Evolutionary conservation across 345 rosid species (phyloP).

Genomic region (Mangifera indica): DNA sequence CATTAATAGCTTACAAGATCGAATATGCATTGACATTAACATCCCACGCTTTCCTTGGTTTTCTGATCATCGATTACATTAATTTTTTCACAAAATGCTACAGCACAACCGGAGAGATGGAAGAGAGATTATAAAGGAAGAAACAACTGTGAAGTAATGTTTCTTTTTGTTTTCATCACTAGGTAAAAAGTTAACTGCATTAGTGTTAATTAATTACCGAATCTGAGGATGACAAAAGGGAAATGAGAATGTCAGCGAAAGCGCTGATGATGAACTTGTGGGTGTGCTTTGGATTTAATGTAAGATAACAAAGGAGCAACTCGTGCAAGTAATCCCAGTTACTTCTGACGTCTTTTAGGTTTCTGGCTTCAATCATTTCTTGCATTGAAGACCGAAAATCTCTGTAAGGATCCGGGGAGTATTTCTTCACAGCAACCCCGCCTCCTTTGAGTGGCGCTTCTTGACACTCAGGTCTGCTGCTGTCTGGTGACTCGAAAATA

Average conservation of each 20-base stretch:
- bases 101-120: neutral
- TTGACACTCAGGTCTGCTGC: constrained; percentile 11
- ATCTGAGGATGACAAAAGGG: constrained; percentile 40
- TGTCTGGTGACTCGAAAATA: constrained; percentile 54
- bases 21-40: constrained; percentile 30
- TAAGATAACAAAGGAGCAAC: constrained; percentile 67
- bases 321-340: constrained; percentile 75
- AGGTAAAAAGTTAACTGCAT: neutral
- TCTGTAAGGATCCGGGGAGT: constrained; percentile 69
- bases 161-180: neutral
- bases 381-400: constrained; percentile 86
- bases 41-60: constrained; percentile 36
- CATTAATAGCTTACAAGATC: neutral
- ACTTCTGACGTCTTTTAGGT: constrained; percentile 36
- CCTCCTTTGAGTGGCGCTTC: constrained; percentile 39
- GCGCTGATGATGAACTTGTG: constrained; percentile 75
- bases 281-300: constrained; percentile 61
- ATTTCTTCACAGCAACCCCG: constrained; percentile 57
- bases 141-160: constrained; percentile 3
- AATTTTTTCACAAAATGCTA: constrained; percentile 27
- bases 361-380: constrained; percentile 86
- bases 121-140: neutral
- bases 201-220: neutral
- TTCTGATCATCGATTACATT: constrained; percentile 19
- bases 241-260: constrained; percentile 63